These are phyloP conservation scores for Funneliformis caledonium DNA, from an alignment of 371 early-diverging fungal genomes.

Conservation along the genomic window DNA sequence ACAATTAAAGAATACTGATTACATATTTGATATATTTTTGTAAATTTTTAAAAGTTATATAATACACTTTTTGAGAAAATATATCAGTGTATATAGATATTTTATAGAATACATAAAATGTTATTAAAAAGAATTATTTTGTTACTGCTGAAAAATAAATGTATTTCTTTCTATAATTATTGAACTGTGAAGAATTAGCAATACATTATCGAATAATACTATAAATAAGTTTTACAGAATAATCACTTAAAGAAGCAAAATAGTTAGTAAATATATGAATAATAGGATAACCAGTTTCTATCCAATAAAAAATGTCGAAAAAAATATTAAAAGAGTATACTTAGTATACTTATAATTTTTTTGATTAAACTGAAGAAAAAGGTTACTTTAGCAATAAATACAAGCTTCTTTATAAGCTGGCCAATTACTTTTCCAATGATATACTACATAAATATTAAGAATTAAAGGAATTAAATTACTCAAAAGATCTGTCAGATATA, in stretches of 20 bases:
- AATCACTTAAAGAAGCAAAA: conserved; percentile 9
- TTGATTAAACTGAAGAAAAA: conserved; percentile 8
- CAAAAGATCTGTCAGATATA: conserved; percentile 20
- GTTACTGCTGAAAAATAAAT: conserved; percentile 1
- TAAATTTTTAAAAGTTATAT: conserved; percentile 17
- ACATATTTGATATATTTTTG: neutral
- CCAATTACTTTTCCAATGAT: conserved; percentile 6
- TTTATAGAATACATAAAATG: neutral
- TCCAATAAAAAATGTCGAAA: conserved; percentile 32
- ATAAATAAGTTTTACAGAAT: neutral
- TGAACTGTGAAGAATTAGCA: neutral
- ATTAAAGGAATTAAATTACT: conserved; percentile 8
- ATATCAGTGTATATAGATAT: neutral
- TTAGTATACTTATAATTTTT: neutral
- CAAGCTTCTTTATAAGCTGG: neutral
- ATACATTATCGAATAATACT: neutral
- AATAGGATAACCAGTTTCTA: neutral
- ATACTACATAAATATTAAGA: conserved; percentile 14
- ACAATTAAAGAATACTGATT: neutral
- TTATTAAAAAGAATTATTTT: conserved; percentile 11
- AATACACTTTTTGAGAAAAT: conserved; percentile 6
- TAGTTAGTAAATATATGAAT: neutral
- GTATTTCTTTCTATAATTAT: neutral
- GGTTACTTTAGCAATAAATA: conserved; percentile 12
- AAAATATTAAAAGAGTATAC: neutral